These are phyloP conservation scores for sorghum (Sorghum bicolor) DNA, from an alignment of 176 grass and related monocot species.

Conservation along the genomic window Sorghum_bicolor_NCBIv3 NC_012873.2:56670501-56671000, in stretches of 20 bases:
- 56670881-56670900: background rate
- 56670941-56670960: background rate
- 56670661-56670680: background rate
- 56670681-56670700: background rate
- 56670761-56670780: background rate
- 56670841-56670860: background rate
- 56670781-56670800: background rate
- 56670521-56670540: background rate
- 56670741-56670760: background rate
- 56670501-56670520: background rate
- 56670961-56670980: background rate
- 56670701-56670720: background rate
- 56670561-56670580: background rate
- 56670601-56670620: background rate
- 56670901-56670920: background rate
- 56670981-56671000: background rate
- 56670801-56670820: background rate
- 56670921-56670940: background rate
- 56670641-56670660: background rate
- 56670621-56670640: slow-evolving; percentile 9
- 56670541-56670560: background rate
- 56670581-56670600: background rate
- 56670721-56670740: background rate
- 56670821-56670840: background rate
- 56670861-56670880: background rate